phyloP scores from a whole-genome alignment of 495 filamentous ascomycete species.

The Aeminium ludgeri region DNA sequence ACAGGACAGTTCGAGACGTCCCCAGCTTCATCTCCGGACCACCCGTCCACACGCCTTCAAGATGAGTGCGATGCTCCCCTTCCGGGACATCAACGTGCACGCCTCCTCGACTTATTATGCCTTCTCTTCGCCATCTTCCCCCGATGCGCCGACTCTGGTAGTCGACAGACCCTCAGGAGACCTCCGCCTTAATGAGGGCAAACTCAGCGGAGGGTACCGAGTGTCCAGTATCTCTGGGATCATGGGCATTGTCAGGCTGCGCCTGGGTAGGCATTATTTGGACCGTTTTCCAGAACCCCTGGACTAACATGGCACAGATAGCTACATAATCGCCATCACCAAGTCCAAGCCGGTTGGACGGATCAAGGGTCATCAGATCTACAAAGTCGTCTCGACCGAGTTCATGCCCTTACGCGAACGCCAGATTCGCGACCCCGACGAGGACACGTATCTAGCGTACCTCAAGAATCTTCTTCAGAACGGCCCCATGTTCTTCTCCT shows the following conservation, averaged over 20 bases:
- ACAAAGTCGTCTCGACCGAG: slow-evolving; percentile 80
- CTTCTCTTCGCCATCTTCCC: slow-evolving; percentile 89
- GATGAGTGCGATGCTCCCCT: slow-evolving; percentile 57
- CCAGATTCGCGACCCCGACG: slow-evolving; percentile 74
- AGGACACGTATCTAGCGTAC: slow-evolving; percentile 72
- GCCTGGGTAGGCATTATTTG: slow-evolving; percentile 50
- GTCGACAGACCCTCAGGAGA: slow-evolving; percentile 90
- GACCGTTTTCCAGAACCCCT: not conserved
- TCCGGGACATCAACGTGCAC: slow-evolving; percentile 91
- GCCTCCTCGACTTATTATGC: slow-evolving; percentile 82
- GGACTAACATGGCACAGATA: slow-evolving; percentile 42
- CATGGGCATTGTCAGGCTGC: slow-evolving; percentile 73
- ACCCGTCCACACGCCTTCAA: slow-evolving; percentile 11
- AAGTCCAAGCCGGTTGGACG: slow-evolving; percentile 83
- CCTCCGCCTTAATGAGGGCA: slow-evolving; percentile 63
- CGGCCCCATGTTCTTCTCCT: slow-evolving; percentile 94
- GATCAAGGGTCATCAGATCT: slow-evolving; percentile 81
- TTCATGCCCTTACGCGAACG: slow-evolving; percentile 89
- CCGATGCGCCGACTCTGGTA: slow-evolving; percentile 68
- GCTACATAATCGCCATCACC: slow-evolving; percentile 91
- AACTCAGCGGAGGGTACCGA: slow-evolving; percentile 55
- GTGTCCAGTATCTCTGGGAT: slow-evolving; percentile 91
- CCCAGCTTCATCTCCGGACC: too few relatives aligned
- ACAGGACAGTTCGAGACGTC: too few relatives aligned
- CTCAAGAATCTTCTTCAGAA: slow-evolving; percentile 62